phyloP scores from a whole-genome alignment of 2,329 filamentous ascomycete genomes.

The Niveomyces coronatus region DNA sequence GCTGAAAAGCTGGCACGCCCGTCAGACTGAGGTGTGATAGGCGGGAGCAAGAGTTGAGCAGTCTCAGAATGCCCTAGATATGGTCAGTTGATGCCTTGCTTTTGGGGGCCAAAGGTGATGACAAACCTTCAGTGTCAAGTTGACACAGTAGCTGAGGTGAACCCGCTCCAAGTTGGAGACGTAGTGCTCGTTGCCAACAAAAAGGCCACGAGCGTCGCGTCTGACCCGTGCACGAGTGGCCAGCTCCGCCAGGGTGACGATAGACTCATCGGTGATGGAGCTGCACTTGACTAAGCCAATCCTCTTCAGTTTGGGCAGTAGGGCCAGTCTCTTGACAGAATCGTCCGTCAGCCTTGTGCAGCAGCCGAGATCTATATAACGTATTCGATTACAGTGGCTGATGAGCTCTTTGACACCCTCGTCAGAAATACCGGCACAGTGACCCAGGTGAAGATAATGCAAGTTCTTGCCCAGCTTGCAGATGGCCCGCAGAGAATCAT shows the following conservation, averaged over 20 bases:
- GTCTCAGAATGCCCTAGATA: conserved; percentile 69
- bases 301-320: conserved; percentile 82
- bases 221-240: conserved; percentile 43
- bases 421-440: conserved; percentile 87
- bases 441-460: conserved; percentile 91
- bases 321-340: conserved; percentile 74
- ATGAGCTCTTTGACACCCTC: conserved; percentile 77
- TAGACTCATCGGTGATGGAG: conserved; percentile 81
- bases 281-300: conserved; percentile 94
- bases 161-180: conserved; percentile 74
- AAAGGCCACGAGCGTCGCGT: conserved; percentile 37
- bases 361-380: conserved; percentile 97
- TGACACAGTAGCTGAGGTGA: conserved; percentile 89
- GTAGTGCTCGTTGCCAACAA: conserved; percentile 41
- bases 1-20: conserved; percentile 81
- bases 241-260: conserved; percentile 69
- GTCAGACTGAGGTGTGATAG: conserved; percentile 92
- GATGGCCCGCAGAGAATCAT: conserved; percentile 78
- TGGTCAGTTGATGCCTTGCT: conserved; percentile 8
- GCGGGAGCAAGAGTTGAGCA: conserved; percentile 84
- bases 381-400: conserved; percentile 78
- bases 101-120: background rate
- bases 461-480: conserved; percentile 87
- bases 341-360: conserved; percentile 80
- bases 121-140: conserved; percentile 69